Conservation (phyloP, 768 basidiomycete genomes). For the Coprinellus micaceus region DNA sequence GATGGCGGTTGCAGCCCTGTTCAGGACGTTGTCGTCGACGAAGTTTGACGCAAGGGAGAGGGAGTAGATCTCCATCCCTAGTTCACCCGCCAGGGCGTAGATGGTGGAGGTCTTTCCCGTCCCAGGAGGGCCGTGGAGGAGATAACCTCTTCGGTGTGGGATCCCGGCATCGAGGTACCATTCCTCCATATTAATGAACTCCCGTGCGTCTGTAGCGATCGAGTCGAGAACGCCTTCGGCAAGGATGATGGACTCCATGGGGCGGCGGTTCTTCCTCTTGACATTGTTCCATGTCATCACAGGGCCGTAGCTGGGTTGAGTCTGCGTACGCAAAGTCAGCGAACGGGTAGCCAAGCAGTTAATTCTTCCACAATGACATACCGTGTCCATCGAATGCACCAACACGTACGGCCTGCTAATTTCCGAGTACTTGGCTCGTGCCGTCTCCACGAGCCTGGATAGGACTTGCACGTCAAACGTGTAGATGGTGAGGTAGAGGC, state of each 20-base stretch:
- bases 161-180: conserved; percentile 81
- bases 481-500: conserved; percentile 36
- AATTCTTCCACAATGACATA: conserved; percentile 15
- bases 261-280: conserved; percentile 48
- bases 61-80: conserved; percentile 70
- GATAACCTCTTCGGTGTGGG: conserved; percentile 76
- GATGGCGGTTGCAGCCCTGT: background rate
- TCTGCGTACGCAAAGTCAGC: background rate
- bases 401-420: conserved; percentile 39
- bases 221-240: conserved; percentile 66
- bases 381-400: conserved; percentile 33
- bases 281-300: conserved; percentile 39
- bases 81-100: conserved; percentile 73
- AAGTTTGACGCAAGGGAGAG: conserved; percentile 64
- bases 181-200: conserved; percentile 62
- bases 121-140: conserved; percentile 74
- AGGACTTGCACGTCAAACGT: conserved; percentile 40
- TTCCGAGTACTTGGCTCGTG: conserved; percentile 37
- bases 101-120: conserved; percentile 76
- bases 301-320: conserved; percentile 33
- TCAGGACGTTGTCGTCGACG: background rate
- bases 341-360: conserved; percentile 3
- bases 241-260: conserved; percentile 63
- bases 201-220: conserved; percentile 62
- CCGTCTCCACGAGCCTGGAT: conserved; percentile 40